phyloP scores from a whole-genome alignment of 345 rosid species.

The Eucalyptus globulus region DNA sequence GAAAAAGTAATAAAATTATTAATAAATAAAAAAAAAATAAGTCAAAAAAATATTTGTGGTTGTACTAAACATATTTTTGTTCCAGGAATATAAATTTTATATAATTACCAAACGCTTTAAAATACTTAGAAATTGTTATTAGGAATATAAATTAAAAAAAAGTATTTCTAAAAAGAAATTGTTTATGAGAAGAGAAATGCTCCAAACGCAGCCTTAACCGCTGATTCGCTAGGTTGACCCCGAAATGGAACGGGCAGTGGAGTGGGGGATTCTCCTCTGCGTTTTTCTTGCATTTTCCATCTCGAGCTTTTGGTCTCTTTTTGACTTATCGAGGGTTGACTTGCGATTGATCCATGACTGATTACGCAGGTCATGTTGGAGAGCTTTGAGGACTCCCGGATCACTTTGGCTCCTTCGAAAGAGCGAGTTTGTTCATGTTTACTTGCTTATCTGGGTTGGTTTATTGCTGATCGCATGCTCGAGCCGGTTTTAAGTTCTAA shows the following conservation, averaged over 20 bases:
- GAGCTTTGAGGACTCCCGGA: neutral
- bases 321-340: neutral
- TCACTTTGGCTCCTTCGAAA: neutral
- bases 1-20: no score
- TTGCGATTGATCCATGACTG: neutral
- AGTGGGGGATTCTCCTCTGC: neutral
- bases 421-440: neutral
- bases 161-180: fast-evolving
- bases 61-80: fast-evolving
- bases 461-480: neutral
- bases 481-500: neutral
- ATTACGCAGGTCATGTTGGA: neutral
- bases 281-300: neutral
- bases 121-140: fast-evolving
- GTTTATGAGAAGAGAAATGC: fast-evolving
- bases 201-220: neutral
- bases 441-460: neutral
- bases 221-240: neutral
- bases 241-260: neutral
- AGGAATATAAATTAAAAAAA: no score
- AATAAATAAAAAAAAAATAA: no score
- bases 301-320: neutral
- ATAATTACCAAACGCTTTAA: fast-evolving
- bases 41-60: no score
- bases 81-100: fast-evolving